Conservation (phyloP, 2,329 filamentous ascomycete species). For the Lachnellula willkommii region DNA sequence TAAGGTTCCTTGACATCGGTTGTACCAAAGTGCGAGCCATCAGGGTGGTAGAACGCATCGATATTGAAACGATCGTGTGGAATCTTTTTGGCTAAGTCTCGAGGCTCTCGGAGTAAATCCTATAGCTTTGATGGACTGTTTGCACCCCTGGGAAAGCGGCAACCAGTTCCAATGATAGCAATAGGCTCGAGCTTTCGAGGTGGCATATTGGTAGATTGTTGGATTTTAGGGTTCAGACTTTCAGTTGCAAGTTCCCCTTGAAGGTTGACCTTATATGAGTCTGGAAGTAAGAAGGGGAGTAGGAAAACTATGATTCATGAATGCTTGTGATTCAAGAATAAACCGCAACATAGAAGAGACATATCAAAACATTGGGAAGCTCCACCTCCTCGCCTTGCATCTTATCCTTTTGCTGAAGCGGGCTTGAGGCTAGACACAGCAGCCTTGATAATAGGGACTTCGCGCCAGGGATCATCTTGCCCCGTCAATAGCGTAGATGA, state of each 20-base stretch:
- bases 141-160: conserved; percentile 36
- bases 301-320: too few species aligned
- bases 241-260: background rate
- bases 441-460: too few species aligned
- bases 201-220: background rate
- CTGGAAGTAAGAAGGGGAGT: background rate
- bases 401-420: too few species aligned
- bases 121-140: conserved; percentile 43
- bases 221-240: background rate
- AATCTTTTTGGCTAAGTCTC: conserved; percentile 42
- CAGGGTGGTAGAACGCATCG: conserved; percentile 47
- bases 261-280: background rate
- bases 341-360: too few species aligned
- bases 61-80: conserved; percentile 40
- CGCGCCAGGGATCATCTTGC: too few species aligned
- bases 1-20: conserved; percentile 20
- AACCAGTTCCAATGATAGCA: conserved; percentile 36
- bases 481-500: too few species aligned
- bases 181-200: conserved; percentile 15
- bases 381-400: too few species aligned
- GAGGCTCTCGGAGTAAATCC: conserved; percentile 41
- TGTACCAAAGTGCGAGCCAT: conserved; percentile 35
- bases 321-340: too few species aligned
- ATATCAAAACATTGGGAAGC: too few species aligned
- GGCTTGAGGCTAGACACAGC: too few species aligned